A percentile compares a stretch with the other conserved stretches of the same genome.
These are phyloP conservation scores for Yamadazyma phyllophila DNA, from an alignment of 805 yeast genomes.

Conservation along the genomic window DNA sequence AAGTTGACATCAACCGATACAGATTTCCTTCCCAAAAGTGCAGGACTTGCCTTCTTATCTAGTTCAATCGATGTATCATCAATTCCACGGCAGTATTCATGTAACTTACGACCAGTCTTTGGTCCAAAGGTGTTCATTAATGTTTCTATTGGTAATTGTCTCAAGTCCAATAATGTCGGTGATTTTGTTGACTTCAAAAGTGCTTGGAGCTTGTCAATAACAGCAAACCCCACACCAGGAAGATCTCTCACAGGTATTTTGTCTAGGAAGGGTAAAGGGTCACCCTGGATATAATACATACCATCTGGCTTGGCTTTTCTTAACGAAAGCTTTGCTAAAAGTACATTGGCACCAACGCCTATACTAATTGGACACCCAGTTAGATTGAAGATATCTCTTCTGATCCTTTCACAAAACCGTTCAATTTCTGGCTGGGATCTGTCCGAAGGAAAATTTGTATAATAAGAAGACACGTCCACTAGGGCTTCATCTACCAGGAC, in stretches of 20 bases:
- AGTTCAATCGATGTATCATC: constrained; percentile 63
- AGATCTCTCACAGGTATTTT: constrained; percentile 37
- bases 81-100: constrained; percentile 59
- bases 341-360: constrained; percentile 72
- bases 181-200: constrained; percentile 20
- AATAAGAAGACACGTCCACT: constrained; percentile 53
- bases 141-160: constrained; percentile 26
- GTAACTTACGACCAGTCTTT: constrained; percentile 67
- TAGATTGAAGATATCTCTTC: constrained; percentile 36
- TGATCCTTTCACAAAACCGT: constrained; percentile 30
- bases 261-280: constrained; percentile 31
- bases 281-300: constrained; percentile 33
- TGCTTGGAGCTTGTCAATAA: constrained; percentile 44
- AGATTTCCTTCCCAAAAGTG: constrained; percentile 59
- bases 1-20: constrained; percentile 87
- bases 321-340: constrained; percentile 74
- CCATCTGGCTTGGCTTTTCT: constrained; percentile 82
- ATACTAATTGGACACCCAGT: constrained; percentile 74
- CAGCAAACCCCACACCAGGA: constrained; percentile 64
- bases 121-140: constrained; percentile 57
- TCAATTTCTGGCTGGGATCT: constrained; percentile 6
- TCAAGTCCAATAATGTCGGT: constrained; percentile 40
- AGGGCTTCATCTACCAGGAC: constrained; percentile 91
- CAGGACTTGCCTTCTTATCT: constrained; percentile 40
- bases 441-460: constrained; percentile 9